These are phyloP conservation scores for Daedaleopsis sinensis DNA, from an alignment of 768 basidiomycete genomes.

Conservation along the genomic window DNA sequence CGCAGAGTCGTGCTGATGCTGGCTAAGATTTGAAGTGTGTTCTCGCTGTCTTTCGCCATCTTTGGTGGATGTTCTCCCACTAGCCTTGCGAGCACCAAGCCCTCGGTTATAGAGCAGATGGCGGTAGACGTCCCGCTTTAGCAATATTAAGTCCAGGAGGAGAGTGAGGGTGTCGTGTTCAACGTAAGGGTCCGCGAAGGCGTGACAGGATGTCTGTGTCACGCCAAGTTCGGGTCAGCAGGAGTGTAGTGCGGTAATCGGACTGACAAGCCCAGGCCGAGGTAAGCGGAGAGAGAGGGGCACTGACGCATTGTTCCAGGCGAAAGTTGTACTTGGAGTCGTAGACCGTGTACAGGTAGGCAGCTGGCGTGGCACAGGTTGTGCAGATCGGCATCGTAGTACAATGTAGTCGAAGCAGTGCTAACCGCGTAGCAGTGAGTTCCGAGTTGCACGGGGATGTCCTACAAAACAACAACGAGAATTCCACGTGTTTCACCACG, in stretches of 20 bases:
- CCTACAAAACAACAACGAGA: too few relatives aligned
- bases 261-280: conserved; percentile 9
- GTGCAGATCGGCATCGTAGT: conserved; percentile 78
- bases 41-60: not conserved
- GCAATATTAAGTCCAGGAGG: conserved; percentile 76
- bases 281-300: conserved; percentile 3
- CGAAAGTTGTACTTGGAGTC: conserved; percentile 76
- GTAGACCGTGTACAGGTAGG: conserved; percentile 82
- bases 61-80: conserved; percentile 16
- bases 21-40: not conserved
- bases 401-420: not conserved
- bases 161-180: conserved; percentile 79
- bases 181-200: conserved; percentile 85
- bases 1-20: not conserved
- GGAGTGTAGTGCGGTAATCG: not conserved
- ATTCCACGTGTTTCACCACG: too few relatives aligned
- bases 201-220: conserved; percentile 56
- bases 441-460: too few relatives aligned
- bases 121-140: conserved; percentile 81
- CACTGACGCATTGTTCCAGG: conserved; percentile 81
- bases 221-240: conserved; percentile 14
- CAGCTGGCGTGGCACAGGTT: conserved; percentile 64
- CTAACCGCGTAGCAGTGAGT: not conserved
- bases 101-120: conserved; percentile 85
- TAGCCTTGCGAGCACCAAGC: conserved; percentile 56